Conservation (phyloP, 108 stramenopile genomes). For the Pseudonitzschia multiseries region DNA sequence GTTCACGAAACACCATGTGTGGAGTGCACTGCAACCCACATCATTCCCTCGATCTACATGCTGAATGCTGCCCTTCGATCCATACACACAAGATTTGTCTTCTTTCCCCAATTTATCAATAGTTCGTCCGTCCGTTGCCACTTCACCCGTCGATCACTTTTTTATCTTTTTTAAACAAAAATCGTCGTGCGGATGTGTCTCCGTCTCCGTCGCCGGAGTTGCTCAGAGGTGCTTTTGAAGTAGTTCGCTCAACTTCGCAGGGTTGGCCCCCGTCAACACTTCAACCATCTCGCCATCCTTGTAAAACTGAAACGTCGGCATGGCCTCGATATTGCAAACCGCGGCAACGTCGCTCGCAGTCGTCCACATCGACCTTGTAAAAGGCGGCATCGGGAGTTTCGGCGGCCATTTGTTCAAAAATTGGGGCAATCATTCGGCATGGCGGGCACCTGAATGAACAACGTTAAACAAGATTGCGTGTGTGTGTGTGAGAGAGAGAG, state of each 20-base stretch:
- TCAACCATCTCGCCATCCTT: constrained; percentile 78
- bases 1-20: too few species aligned
- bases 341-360: constrained; percentile 64
- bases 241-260: neutral
- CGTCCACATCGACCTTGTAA: constrained; percentile 91
- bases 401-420: constrained; percentile 73
- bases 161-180: too few species aligned
- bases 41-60: too few species aligned
- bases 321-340: constrained; percentile 68
- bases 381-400: constrained; percentile 63
- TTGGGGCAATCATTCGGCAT: constrained; percentile 80
- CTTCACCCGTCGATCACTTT: too few species aligned
- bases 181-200: neutral
- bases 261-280: constrained; percentile 72
- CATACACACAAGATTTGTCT: too few species aligned
- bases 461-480: neutral
- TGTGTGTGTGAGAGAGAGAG: constrained; percentile 4
- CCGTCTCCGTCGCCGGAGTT: neutral
- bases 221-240: neutral
- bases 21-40: too few species aligned
- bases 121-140: too few species aligned
- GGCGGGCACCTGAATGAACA: constrained; percentile 49
- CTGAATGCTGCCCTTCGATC: too few species aligned
- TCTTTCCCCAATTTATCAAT: too few species aligned
- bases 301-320: constrained; percentile 92